These are phyloP conservation scores for Aspergillus persii DNA, from an alignment of 2,329 filamentous ascomycete genomes.

Conservation along the genomic window DNA sequence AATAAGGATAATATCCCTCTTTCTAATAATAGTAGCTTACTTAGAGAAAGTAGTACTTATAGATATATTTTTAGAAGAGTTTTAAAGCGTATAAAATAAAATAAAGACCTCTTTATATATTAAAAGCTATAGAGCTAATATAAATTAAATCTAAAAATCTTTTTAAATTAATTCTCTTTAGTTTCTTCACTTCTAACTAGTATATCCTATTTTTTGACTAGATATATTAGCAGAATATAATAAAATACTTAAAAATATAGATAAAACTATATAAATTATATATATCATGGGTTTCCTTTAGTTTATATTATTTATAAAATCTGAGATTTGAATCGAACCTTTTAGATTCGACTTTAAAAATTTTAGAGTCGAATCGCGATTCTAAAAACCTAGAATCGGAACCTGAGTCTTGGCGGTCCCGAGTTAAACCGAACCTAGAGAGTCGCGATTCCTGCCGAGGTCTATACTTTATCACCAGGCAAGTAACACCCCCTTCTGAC, in stretches of 20 bases:
- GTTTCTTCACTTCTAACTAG: background rate
- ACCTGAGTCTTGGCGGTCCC: no score
- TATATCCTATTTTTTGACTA: no score
- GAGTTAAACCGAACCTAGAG: no score
- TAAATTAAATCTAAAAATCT: background rate
- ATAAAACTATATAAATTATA: background rate
- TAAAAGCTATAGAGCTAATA: background rate
- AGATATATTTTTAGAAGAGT: background rate
- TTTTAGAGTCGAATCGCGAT: no score
- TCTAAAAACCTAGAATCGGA: no score
- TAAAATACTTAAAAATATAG: background rate
- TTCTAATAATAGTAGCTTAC: background rate
- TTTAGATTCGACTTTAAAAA: no score
- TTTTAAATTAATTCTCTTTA: background rate
- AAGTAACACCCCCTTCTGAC: no score
- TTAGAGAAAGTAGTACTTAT: background rate
- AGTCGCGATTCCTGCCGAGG: no score
- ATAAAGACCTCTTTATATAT: background rate
- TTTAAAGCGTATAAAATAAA: background rate
- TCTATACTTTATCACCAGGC: no score
- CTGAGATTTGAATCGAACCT: no score
- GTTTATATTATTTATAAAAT: background rate
- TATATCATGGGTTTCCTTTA: background rate
- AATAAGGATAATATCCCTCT: slow-evolving; percentile 1
- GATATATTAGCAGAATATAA: background rate